Percentiles rank a stretch among this genome's conserved stretches.
Evolutionary conservation across 345 rosid species (phyloP).

Genomic region (Ailanthus altissimus): DNA sequence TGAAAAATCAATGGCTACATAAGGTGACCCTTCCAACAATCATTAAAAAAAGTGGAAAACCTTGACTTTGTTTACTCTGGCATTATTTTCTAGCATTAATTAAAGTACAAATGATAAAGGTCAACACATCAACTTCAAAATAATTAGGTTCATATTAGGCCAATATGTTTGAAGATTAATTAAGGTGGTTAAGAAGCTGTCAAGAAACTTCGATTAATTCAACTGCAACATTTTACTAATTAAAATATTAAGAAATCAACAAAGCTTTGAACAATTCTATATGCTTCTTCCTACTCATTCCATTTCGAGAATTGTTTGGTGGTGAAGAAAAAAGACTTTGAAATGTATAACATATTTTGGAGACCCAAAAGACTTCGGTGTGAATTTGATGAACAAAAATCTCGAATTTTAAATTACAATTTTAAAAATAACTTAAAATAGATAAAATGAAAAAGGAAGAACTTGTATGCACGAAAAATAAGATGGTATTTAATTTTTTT

Average conservation of each 20-base stretch:
- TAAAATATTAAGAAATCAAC: background rate
- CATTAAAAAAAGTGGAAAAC: background rate
- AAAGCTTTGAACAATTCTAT: background rate
- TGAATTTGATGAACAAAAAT: background rate
- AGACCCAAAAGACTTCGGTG: background rate
- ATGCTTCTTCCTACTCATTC: background rate
- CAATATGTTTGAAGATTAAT: background rate
- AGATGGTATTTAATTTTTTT: too few species aligned
- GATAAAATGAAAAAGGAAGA: too few species aligned
- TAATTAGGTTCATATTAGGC: background rate
- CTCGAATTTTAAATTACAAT: too few species aligned
- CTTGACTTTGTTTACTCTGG: background rate
- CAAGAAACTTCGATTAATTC: background rate
- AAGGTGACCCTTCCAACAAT: background rate
- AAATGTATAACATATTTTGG: background rate
- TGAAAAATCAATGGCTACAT: background rate
- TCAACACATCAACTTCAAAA: background rate
- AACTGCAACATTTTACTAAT: background rate
- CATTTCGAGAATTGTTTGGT: background rate
- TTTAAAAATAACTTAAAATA: too few species aligned
- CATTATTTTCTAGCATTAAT: background rate
- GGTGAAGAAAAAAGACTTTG: background rate
- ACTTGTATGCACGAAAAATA: too few species aligned
- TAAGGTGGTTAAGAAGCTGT: background rate
- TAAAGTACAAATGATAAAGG: background rate